Base-by-base conservation (phyloP, 768 basidiomycete species). In the Cubamyces lactineus region DNA sequence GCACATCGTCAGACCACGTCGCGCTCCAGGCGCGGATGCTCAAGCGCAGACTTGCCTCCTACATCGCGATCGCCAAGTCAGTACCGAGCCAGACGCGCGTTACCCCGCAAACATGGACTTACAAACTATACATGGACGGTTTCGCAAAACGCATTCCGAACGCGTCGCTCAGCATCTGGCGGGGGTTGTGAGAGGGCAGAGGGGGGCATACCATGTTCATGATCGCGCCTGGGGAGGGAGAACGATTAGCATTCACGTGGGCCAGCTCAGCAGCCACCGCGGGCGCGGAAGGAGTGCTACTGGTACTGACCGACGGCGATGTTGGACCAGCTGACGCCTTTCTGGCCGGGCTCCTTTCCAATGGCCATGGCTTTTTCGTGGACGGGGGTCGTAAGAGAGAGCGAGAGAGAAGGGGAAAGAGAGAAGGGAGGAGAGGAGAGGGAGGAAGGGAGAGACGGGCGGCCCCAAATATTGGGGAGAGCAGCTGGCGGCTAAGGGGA, bases 271-370 rank as follows among this genome's bases (percentile, higher is more conserved):
- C 28, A 62, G 62, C 41, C 47, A 68, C 52, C 54, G 28, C 28
- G 28, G 28, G 63, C 62, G 67, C 65, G 66, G 48, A 38, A 39
- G 11, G 51, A 19, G 34, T 47, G 28, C 7, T n/a, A n/a, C n/a
- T n/a, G n/a, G 66, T 23, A 76, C 91, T 69, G 73, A 94, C 93
- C 93, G 74, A 96, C 89, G 66, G 92, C 94, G 78, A 96, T 95
- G 79, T 95, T 96, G 69, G 91, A 92, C 92, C 92, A 96, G 80
- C 82, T 94, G 67, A 94, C 80, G 71, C 92, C 92, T 77, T 95
- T 94, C 76, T 94, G 90, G 62, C 92, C 94, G 55, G 94, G 93
- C 78, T 92, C 89, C 75, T 83, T 86, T 74, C 87, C 82, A 70
- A 93, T 85, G 78, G 86, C 91, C 92, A 94, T 93, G 71, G 73